These are phyloP conservation scores for Neotropicomus parvogracilis DNA, from an alignment of 1,284 basidiomycete species.

Conservation along the genomic window DNA sequence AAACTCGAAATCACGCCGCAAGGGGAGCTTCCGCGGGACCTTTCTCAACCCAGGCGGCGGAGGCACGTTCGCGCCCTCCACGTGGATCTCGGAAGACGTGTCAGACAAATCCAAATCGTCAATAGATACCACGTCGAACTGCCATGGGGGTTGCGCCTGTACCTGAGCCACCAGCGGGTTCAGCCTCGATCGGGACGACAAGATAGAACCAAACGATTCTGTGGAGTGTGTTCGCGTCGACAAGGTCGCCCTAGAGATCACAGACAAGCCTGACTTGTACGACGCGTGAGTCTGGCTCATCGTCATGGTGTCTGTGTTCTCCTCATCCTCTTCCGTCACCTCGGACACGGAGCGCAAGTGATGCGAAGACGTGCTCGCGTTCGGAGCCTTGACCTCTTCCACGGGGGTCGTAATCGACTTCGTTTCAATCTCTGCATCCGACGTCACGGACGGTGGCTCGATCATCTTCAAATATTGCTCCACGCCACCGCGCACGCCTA, in stretches of 20 bases:
- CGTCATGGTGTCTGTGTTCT: constrained; percentile 13
- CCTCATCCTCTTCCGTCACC: constrained; percentile 34
- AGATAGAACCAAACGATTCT: constrained; percentile 51
- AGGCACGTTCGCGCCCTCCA: constrained; percentile 32
- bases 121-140: constrained; percentile 67
- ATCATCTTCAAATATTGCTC: constrained; percentile 65
- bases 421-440: constrained; percentile 8
- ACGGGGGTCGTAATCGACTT: not conserved
- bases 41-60: constrained; percentile 54
- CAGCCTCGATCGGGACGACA: constrained; percentile 33
- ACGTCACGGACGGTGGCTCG: constrained; percentile 33
- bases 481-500: constrained; percentile 58
- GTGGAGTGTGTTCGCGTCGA: constrained; percentile 43
- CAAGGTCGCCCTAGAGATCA: constrained; percentile 16
- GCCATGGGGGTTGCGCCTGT: constrained; percentile 43
- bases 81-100: constrained; percentile 48
- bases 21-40: constrained; percentile 55
- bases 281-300: constrained; percentile 17
- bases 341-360: constrained; percentile 32
- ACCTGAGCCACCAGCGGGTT: constrained; percentile 40
- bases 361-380: constrained; percentile 9
- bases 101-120: constrained; percentile 74
- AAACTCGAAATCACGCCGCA: constrained; percentile 74
- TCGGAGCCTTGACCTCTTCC: constrained; percentile 11
- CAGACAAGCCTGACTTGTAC: constrained; percentile 23